phyloP scores from a whole-genome alignment of 148 eudicot genomes.

The Euryodendron excelsum region DNA sequence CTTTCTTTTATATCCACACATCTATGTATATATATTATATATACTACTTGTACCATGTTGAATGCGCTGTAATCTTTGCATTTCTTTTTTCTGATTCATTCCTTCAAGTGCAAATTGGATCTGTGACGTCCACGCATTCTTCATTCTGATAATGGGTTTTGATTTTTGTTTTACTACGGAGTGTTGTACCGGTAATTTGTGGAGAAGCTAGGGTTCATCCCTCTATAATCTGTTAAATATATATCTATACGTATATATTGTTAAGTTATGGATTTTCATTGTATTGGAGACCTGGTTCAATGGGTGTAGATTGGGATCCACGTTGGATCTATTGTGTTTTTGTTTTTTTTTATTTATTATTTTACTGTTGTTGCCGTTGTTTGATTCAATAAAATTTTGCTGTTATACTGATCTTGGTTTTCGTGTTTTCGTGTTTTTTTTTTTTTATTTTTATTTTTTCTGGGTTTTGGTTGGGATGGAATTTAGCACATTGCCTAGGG shows the following conservation, averaged over 20 bases:
- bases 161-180: not conserved
- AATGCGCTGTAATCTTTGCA: not conserved
- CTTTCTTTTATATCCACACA: not conserved
- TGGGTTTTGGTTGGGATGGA: slow-evolving; percentile 39
- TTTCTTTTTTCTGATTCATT: not conserved
- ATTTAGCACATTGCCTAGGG: slow-evolving; percentile 54
- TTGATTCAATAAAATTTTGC: slow-evolving; percentile 27
- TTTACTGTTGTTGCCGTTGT: slow-evolving; percentile 19
- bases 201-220: slow-evolving; percentile 5
- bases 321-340: slow-evolving; percentile 52
- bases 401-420: slow-evolving; percentile 54
- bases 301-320: slow-evolving; percentile 75
- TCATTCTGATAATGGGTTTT: slow-evolving; percentile 19
- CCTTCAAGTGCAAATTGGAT: slow-evolving; percentile 12
- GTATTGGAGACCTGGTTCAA: slow-evolving; percentile 38
- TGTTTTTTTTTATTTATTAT: slow-evolving; percentile 24
- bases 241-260: not conserved
- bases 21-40: not conserved
- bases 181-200: not conserved
- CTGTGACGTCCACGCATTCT: slow-evolving; percentile 11
- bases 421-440: slow-evolving; percentile 31
- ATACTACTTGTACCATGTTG: not conserved
- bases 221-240: not conserved
- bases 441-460: slow-evolving; percentile 13
- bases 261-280: slow-evolving; percentile 7